Conservation (phyloP, 495 filamentous ascomycete species). For the Penicillium verhagenii region DNA sequence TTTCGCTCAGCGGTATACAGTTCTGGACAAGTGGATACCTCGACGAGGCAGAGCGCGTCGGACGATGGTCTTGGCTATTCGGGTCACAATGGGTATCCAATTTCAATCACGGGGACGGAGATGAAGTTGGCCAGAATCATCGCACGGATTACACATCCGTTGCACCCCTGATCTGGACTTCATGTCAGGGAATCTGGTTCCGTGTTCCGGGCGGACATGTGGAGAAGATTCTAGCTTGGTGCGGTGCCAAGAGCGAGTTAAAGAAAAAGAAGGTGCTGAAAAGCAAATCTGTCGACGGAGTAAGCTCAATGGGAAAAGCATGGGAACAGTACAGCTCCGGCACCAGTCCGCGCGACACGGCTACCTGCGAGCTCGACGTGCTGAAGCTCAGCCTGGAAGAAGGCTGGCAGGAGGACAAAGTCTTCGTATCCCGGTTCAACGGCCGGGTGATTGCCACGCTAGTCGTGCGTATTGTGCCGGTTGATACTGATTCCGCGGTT, state of each 20-base stretch:
- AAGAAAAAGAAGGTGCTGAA: not conserved
- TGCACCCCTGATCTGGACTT: not conserved
- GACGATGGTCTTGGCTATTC: slow-evolving; percentile 44
- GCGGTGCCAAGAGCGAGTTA: not conserved
- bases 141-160: no score
- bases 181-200: not conserved
- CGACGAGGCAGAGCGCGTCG: slow-evolving; percentile 50
- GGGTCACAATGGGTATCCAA: slow-evolving; percentile 9
- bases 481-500: slow-evolving; percentile 13
- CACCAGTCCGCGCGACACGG: no score
- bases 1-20: slow-evolving; percentile 38
- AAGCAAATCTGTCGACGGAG: not conserved
- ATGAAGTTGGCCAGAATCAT: no score
- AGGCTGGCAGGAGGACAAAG: slow-evolving; percentile 12
- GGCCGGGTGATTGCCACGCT: slow-evolving; percentile 56
- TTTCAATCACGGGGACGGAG: not conserved
- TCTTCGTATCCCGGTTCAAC: slow-evolving; percentile 56
- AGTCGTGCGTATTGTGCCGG: slow-evolving; percentile 44
- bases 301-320: not conserved
- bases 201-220: not conserved
- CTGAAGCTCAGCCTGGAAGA: not conserved
- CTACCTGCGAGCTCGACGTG: not conserved
- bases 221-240: no score
- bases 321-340: not conserved
- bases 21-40: slow-evolving; percentile 48